phyloP scores from a whole-genome alignment of 768 basidiomycete species.

The Trametes meyenii region DNA sequence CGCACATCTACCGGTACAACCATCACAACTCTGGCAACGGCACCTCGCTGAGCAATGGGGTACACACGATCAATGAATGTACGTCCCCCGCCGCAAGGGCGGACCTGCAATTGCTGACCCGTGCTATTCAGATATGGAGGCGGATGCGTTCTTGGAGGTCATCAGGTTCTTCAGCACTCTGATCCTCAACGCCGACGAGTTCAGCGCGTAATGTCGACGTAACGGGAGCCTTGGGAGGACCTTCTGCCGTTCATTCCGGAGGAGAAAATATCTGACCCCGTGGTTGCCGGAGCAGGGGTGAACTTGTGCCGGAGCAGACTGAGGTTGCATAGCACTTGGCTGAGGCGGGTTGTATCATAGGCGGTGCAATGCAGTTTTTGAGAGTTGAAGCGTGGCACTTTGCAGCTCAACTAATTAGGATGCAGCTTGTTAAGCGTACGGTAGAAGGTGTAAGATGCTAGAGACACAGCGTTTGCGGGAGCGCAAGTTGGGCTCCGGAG shows the following conservation, averaged over 20 bases:
- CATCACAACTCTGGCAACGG: constrained; percentile 29
- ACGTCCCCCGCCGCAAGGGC: constrained; percentile 2
- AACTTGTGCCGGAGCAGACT: not conserved
- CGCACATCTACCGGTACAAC: constrained; percentile 50
- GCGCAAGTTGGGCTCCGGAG: too few relatives aligned
- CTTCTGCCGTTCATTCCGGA: not conserved
- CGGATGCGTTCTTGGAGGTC: constrained; percentile 43
- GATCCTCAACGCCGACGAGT: constrained; percentile 49
- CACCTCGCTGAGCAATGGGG: constrained; percentile 25
- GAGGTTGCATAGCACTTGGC: not conserved
- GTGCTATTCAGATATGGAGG: constrained; percentile 27
- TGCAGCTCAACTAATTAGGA: too few relatives aligned
- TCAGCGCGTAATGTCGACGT: constrained; percentile 14
- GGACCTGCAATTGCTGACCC: not conserved
- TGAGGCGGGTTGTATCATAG: not conserved
- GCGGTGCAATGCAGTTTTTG: too few relatives aligned
- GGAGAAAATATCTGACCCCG: not conserved
- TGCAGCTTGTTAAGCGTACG: too few relatives aligned
- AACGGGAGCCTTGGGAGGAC: not conserved
- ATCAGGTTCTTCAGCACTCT: constrained; percentile 48
- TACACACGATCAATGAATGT: constrained; percentile 39
- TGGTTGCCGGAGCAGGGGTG: not conserved
- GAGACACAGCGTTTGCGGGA: too few relatives aligned
- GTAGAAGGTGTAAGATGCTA: too few relatives aligned
- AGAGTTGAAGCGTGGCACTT: too few relatives aligned